Base-by-base conservation (phyloP, 2,329 filamentous ascomycete genomes). In the Clonostachys byssicola region DNA sequence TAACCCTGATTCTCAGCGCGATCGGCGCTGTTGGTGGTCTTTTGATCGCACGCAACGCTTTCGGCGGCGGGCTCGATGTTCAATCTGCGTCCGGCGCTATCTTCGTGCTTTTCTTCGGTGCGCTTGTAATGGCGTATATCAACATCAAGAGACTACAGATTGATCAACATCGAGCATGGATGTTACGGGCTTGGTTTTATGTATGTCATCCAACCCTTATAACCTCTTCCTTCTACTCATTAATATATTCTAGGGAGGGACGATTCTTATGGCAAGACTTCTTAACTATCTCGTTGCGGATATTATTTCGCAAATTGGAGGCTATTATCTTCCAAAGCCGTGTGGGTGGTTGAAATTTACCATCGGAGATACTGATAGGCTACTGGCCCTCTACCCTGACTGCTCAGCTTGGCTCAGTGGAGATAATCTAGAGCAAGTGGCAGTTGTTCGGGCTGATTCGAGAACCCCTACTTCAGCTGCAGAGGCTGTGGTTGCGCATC, bases 141-240 rank as follows among this genome's bases (percentile, higher is more conserved):
- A 83, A 83, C 51, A 74, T 85, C 59, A 83, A 78, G 58, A 64
- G 68, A 3, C 60, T 84, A 3, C 80, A 84, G 55, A 79, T 87
- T 43, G 79, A 84, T 34, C 74, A 84, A 54, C 81, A 85, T 50
- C 71, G 81, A 2, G 77, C 78, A 4, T 85, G 80, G 81, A 85
- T 85, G 81, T 55, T 85, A 33, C 60, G 81, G 18, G 68, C 74
- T 8, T 77, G 74, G 74, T 63, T 74, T 38, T 73, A 74, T 51
- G 68, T 74, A 51, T 48, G 67, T 58, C 17, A 34, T 38, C 41
- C 16, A 38, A 36, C 14, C 41, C 6, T 16, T 17, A 23, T 44
- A 5, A 18, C 23, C 23, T 30, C 23, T 30, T 30, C 8, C 23
- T 30, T n/a, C n/a, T n/a, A n/a, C 23, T 30, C 3, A 30, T 8